phyloP scores from a whole-genome alignment of 768 basidiomycete genomes.

The Dioszegia aurantiaca region DNA sequence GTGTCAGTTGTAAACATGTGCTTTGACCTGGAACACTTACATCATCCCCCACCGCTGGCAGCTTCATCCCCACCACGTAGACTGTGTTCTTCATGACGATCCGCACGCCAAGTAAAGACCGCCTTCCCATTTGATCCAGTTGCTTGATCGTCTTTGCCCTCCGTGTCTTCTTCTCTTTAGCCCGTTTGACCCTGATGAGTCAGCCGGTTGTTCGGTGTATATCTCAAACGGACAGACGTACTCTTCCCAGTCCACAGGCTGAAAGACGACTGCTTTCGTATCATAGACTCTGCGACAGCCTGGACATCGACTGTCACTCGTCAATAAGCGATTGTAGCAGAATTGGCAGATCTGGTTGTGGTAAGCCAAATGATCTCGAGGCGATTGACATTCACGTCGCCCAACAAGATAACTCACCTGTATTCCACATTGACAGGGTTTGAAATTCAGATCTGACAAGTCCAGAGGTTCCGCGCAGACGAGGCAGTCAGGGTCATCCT shows the following conservation, averaged over 20 bases:
- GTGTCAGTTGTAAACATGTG: neutral
- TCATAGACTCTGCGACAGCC: slow-evolving; percentile 91
- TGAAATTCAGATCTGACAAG: slow-evolving; percentile 97
- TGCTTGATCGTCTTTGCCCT: slow-evolving; percentile 94
- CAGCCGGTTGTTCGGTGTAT: no score
- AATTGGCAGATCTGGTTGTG: slow-evolving; percentile 84
- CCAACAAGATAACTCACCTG: slow-evolving; percentile 61
- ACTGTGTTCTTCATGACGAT: slow-evolving; percentile 96
- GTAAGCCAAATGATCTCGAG: no score
- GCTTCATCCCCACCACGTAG: slow-evolving; percentile 92
- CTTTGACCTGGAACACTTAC: no score
- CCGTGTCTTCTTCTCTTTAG: slow-evolving; percentile 92
- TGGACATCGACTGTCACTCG: slow-evolving; percentile 92
- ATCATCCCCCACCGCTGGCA: slow-evolving; percentile 93
- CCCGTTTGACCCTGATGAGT: slow-evolving; percentile 76
- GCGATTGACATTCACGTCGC: neutral
- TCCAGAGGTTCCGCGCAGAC: slow-evolving; percentile 99
- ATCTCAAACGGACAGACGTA: slow-evolving; percentile 56
- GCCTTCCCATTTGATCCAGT: slow-evolving; percentile 75
- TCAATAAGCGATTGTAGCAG: slow-evolving; percentile 98
- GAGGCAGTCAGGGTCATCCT: slow-evolving; percentile 98
- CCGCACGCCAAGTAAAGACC: slow-evolving; percentile 84
- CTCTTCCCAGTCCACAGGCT: slow-evolving; percentile 93
- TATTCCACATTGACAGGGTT: slow-evolving; percentile 97
- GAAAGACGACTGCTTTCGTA: slow-evolving; percentile 90